These are phyloP conservation scores for Posidonia oceanica DNA, from an alignment of 116 monocot genomes.

Conservation along the genomic window DNA sequence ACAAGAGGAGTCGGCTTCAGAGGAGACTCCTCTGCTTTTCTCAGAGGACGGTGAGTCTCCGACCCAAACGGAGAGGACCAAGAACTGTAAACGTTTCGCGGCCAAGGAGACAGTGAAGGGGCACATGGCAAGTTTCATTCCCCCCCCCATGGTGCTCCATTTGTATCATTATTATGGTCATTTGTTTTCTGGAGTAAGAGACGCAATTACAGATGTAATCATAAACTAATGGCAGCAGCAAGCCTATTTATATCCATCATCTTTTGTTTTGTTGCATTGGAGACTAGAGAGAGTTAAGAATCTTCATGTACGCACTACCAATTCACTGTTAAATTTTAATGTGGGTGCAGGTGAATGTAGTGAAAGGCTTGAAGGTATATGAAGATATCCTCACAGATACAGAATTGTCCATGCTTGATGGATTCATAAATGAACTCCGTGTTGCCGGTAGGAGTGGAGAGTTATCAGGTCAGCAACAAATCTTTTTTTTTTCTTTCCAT, in stretches of 20 bases:
- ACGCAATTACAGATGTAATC: no score
- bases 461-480: constrained; percentile 40
- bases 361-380: constrained; percentile 81
- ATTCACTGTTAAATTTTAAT: background rate
- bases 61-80: constrained; percentile 41
- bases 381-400: constrained; percentile 56
- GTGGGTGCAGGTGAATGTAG: constrained; percentile 59
- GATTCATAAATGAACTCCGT: constrained; percentile 67
- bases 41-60: constrained; percentile 41
- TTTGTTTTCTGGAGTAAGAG: no score
- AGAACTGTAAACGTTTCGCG: constrained; percentile 60
- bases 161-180: background rate
- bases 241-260: no score
- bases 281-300: no score
- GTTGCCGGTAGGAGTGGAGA: constrained; percentile 60
- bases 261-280: background rate
- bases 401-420: constrained; percentile 49
- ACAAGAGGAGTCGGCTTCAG: background rate
- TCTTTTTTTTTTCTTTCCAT: background rate
- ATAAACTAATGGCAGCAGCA: background rate
- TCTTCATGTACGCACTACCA: no score
- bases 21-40: constrained; percentile 16
- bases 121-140: constrained; percentile 56
- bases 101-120: constrained; percentile 81
- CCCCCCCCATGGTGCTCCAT: background rate